phyloP scores from a whole-genome alignment of 148 eudicot species.

The Persicaria tinctoria region DNA sequence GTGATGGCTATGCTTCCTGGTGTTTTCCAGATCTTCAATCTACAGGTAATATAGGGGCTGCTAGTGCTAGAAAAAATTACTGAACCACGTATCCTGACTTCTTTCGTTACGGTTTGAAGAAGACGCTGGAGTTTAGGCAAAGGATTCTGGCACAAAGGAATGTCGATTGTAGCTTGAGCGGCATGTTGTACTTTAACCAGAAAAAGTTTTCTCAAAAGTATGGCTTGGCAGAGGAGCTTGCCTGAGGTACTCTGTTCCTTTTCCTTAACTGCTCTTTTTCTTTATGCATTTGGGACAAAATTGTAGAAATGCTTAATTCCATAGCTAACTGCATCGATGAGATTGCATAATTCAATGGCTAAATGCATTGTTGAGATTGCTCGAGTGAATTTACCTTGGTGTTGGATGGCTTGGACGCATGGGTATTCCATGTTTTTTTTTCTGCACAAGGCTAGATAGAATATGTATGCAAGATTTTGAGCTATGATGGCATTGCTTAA shows the following conservation, averaged over 20 bases:
- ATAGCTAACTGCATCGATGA: not conserved
- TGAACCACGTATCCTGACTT: conserved; percentile 88
- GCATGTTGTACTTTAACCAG: conserved; percentile 79
- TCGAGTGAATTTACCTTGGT: too few relatives aligned
- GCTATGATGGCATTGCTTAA: too few relatives aligned
- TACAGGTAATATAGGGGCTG: too few relatives aligned
- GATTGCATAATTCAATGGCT: too few relatives aligned
- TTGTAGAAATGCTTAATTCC: not conserved
- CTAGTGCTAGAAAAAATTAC: too few relatives aligned
- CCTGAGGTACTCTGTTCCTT: conserved; percentile 15
- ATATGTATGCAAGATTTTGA: too few relatives aligned
- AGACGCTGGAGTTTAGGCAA: conserved; percentile 67
- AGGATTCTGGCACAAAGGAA: conserved; percentile 56
- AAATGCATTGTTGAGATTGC: too few relatives aligned
- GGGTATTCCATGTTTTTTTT: too few relatives aligned
- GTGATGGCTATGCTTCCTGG: too few relatives aligned
- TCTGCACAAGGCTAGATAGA: too few relatives aligned
- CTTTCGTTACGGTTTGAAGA: conserved; percentile 78
- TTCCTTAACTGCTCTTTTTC: not conserved
- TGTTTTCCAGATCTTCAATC: too few relatives aligned
- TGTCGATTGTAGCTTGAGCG: conserved; percentile 69
- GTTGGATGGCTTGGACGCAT: too few relatives aligned
- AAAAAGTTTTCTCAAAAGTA: conserved; percentile 77
- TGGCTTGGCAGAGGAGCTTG: conserved; percentile 36
- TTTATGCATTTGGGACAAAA: not conserved